A percentile compares a stretch with the other conserved stretches of the same genome.
Conservation (phyloP, 306 rosid species). For the Cyamopsis tetragonoloba region DNA sequence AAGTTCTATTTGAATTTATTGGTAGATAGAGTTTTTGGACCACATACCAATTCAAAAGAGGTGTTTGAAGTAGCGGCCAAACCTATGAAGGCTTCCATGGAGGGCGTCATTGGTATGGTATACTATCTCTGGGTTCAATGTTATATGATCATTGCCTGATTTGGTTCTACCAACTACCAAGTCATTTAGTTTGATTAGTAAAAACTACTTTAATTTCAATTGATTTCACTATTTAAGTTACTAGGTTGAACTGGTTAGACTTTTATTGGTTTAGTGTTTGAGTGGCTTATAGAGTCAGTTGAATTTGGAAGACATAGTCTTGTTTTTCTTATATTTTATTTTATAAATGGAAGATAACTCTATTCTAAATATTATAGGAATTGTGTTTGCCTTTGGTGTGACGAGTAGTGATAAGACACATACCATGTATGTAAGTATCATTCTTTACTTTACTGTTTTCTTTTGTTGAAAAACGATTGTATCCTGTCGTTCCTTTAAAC, state of each 20-base stretch:
- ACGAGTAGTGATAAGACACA: slow-evolving; percentile 99
- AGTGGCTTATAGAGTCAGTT: slow-evolving; percentile 13
- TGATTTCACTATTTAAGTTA: neutral
- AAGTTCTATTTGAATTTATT: slow-evolving; percentile 29
- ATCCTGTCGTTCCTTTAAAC: neutral
- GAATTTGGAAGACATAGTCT: slow-evolving; percentile 9
- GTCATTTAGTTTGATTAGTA: neutral
- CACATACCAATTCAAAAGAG: slow-evolving; percentile 66
- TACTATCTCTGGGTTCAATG: slow-evolving; percentile 11
- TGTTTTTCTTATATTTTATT: neutral
- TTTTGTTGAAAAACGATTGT: slow-evolving; percentile 5
- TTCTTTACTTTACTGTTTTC: neutral
- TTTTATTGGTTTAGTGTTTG: neutral
- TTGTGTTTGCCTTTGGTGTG: slow-evolving; percentile 98
- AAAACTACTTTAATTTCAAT: neutral
- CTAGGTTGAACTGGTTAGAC: neutral
- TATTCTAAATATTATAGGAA: slow-evolving; percentile 56
- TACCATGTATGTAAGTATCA: slow-evolving; percentile 93
- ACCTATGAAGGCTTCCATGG: slow-evolving; percentile 98
- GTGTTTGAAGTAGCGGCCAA: slow-evolving; percentile 96
- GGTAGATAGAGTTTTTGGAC: slow-evolving; percentile 98
- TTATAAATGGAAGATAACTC: slow-evolving; percentile 11
- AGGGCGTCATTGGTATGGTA: slow-evolving; percentile 84
- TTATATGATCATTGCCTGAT: neutral
- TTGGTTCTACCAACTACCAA: neutral